A percentile compares a stretch with the other conserved stretches of the same genome.
Evolutionary conservation across 225 moss, liverwort and hornwort genomes (phyloP).

Genomic region (Anthoceros angustus): DNA sequence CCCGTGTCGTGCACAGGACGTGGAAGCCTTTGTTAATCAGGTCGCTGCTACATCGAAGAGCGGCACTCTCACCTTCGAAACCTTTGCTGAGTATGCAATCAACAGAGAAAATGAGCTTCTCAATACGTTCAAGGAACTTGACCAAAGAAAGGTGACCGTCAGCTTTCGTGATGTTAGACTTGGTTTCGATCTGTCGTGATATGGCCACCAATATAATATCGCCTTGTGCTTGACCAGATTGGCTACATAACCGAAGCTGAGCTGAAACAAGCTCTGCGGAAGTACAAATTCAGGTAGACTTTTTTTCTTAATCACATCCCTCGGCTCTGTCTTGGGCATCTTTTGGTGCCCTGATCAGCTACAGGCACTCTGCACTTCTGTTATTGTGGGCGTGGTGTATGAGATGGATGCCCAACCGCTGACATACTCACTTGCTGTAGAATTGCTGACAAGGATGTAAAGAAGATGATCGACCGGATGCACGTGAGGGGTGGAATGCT

Average conservation of each 20-base stretch:
- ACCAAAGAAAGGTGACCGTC: constrained; percentile 10
- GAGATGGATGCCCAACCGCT: neutral
- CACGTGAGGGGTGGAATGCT: constrained; percentile 7
- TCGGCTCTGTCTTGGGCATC: neutral
- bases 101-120: constrained; percentile 13
- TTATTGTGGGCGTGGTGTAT: neutral
- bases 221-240: constrained; percentile 6
- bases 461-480: constrained; percentile 5
- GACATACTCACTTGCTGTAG: neutral
- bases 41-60: constrained; percentile 5
- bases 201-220: neutral
- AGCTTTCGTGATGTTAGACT: neutral
- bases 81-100: constrained; percentile 11
- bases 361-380: neutral
- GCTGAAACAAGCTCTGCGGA: constrained; percentile 11
- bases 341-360: neutral
- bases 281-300: constrained; percentile 12
- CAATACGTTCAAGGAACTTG: constrained; percentile 14
- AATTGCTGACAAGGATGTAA: constrained; percentile 7
- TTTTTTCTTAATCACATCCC: neutral
- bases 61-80: constrained; percentile 6
- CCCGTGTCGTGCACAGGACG: neutral
- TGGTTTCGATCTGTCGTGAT: neutral
- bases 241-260: constrained; percentile 12
- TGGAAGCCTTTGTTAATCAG: constrained; percentile 8